These are phyloP conservation scores for Beauveria rudraprayagi DNA, from an alignment of 2,329 filamentous ascomycete species.

Conservation along the genomic window DNA sequence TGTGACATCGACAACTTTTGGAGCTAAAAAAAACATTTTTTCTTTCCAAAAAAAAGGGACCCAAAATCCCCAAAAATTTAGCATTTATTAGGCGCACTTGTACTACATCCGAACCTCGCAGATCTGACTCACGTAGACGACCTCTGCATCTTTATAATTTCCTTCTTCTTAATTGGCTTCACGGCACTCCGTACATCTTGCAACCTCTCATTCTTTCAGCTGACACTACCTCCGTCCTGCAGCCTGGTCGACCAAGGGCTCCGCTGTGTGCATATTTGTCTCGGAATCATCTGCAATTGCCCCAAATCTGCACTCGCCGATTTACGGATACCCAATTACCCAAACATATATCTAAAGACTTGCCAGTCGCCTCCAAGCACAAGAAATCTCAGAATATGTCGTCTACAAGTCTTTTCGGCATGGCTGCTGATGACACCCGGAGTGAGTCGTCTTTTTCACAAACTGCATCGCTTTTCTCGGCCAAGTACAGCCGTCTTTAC, in stretches of 20 bases:
- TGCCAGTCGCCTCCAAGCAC: not conserved
- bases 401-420: conserved; percentile 31
- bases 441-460: conserved; percentile 22
- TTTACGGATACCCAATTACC: conserved; percentile 4
- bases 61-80: too few relatives aligned
- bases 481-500: not conserved
- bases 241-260: not conserved
- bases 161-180: not conserved
- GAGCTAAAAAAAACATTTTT: too few relatives aligned
- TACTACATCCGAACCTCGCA: conserved; percentile 1
- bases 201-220: not conserved
- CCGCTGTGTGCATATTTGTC: not conserved
- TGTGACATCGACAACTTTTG: not conserved
- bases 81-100: not conserved
- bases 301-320: conserved; percentile 3
- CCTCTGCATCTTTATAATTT: not conserved
- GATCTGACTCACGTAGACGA: conserved; percentile 10
- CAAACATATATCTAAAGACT: not conserved
- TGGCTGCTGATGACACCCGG: conserved; percentile 38
- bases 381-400: conserved; percentile 22
- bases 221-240: not conserved
- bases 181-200: not conserved
- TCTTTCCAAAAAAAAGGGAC: not conserved
- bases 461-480: not conserved
- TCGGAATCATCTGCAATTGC: not conserved